phyloP scores from a whole-genome alignment of 75 land plant species.

The Azolla pinnata region DNA sequence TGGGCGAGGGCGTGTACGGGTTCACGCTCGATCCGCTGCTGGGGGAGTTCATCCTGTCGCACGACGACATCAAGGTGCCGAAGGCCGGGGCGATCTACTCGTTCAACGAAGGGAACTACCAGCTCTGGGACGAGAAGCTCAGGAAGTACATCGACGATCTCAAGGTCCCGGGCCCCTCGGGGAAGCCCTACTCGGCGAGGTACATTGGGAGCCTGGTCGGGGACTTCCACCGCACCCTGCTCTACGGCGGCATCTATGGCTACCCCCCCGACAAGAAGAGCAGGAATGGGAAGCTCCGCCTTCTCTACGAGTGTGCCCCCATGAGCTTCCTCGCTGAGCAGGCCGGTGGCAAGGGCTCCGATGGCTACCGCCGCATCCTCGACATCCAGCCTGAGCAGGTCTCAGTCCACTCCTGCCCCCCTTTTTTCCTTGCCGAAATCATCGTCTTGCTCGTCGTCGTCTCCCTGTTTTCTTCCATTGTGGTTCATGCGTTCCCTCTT shows the following conservation, averaged over 20 bases:
- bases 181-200: constrained; percentile 84
- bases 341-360: constrained; percentile 94
- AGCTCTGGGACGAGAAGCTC: constrained; percentile 82
- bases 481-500: too few species aligned
- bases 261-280: constrained; percentile 85
- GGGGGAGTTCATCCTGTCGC: constrained; percentile 84
- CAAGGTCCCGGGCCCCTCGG: constrained; percentile 67
- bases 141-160: constrained; percentile 68
- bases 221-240: constrained; percentile 80
- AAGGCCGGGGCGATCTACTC: constrained; percentile 69
- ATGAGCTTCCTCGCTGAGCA: constrained; percentile 91
- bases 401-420: too few species aligned
- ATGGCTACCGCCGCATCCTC: constrained; percentile 65
- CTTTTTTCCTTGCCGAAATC: too few species aligned
- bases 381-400: constrained; percentile 82
- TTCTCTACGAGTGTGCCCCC: constrained; percentile 93
- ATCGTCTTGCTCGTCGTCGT: too few species aligned
- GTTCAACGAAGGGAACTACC: constrained; percentile 95
- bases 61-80: constrained; percentile 67
- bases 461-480: too few species aligned
- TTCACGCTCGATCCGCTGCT: constrained; percentile 87
- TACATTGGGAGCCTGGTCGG: constrained; percentile 94
- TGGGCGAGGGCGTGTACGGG: constrained; percentile 72
- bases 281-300: constrained; percentile 84
- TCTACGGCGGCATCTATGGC: constrained; percentile 91